These are phyloP conservation scores for Rhizophlyctis rosea DNA, from an alignment of 192 early-diverging fungal species.

Conservation along the genomic window DNA sequence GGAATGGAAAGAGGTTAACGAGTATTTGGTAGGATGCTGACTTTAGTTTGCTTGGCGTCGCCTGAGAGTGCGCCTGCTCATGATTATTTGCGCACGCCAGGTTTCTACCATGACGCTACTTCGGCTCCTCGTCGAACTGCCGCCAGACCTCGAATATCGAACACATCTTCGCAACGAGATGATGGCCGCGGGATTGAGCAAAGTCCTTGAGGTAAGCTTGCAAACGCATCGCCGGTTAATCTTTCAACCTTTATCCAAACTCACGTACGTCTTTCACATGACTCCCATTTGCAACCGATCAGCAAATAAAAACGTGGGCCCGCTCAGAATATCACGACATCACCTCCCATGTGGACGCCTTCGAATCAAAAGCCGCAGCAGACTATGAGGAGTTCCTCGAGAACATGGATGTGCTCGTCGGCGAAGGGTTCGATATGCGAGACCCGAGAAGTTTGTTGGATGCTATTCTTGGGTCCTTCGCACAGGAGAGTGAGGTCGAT, in stretches of 20 bases:
- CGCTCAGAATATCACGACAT: constrained; percentile 39
- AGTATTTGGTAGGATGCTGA: constrained; percentile 32
- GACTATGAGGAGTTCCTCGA: constrained; percentile 43
- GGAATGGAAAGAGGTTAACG: constrained; percentile 39
- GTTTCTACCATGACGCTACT: constrained; percentile 37
- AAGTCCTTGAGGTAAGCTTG: constrained; percentile 28
- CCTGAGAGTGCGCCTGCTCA: neutral
- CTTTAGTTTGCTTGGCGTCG: neutral
- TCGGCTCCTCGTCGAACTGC: constrained; percentile 40
- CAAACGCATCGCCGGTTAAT: neutral
- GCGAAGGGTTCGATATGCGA: constrained; percentile 34
- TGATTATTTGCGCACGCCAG: constrained; percentile 19
- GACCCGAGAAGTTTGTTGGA: constrained; percentile 36
- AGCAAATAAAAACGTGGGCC: constrained; percentile 43
- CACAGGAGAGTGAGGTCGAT: too few relatives aligned
- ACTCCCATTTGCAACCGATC: neutral
- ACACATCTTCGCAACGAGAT: constrained; percentile 45
- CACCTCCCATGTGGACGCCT: constrained; percentile 37
- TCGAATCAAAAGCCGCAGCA: constrained; percentile 28
- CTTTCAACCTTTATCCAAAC: too few relatives aligned
- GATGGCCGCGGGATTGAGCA: constrained; percentile 32
- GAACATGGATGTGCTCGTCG: constrained; percentile 32
- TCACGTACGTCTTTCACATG: constrained; percentile 3
- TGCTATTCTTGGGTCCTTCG: constrained; percentile 24
- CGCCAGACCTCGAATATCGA: constrained; percentile 42